A percentile compares a stretch with the other conserved stretches of the same genome.
Evolutionary conservation across 1,284 basidiomycete species (phyloP).

Genomic region (Cryptococcus hybrid): DNA sequence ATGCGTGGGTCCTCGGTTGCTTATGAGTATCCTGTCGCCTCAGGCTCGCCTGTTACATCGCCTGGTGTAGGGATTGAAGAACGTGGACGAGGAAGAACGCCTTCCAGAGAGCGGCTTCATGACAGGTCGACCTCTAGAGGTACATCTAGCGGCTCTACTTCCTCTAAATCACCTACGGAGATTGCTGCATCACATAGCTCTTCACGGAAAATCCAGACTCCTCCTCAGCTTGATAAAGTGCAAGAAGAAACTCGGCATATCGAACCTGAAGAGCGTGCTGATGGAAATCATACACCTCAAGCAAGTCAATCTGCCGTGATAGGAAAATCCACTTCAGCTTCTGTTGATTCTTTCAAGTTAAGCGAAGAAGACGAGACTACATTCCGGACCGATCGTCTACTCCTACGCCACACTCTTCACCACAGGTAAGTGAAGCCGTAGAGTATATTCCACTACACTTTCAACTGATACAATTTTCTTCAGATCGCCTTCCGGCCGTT

Average conservation of each 20-base stretch:
- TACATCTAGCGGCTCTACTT: slow-evolving; percentile 24
- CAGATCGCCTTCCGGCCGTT: slow-evolving; percentile 46
- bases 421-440: slow-evolving; percentile 42
- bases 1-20: slow-evolving; percentile 30
- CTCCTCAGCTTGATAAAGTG: slow-evolving; percentile 26
- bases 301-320: background rate
- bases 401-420: slow-evolving; percentile 52
- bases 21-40: slow-evolving; percentile 16
- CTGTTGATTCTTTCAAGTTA: background rate
- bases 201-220: slow-evolving; percentile 7
- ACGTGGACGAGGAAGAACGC: slow-evolving; percentile 28
- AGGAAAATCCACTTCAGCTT: background rate
- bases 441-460: slow-evolving; percentile 7
- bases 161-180: slow-evolving; percentile 23
- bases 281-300: background rate
- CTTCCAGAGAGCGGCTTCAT: slow-evolving; percentile 30
- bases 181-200: background rate
- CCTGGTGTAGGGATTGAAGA: slow-evolving; percentile 16
- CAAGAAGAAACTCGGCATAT: slow-evolving; percentile 15
- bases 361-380: slow-evolving; percentile 19
- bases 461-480: slow-evolving; percentile 20
- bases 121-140: slow-evolving; percentile 37
- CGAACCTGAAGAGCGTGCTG: slow-evolving; percentile 11
- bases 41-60: slow-evolving; percentile 25
- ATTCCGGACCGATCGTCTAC: slow-evolving; percentile 43